Base-by-base conservation (phyloP, 768 basidiomycete genomes). In the Amanita fuliginea region DNA sequence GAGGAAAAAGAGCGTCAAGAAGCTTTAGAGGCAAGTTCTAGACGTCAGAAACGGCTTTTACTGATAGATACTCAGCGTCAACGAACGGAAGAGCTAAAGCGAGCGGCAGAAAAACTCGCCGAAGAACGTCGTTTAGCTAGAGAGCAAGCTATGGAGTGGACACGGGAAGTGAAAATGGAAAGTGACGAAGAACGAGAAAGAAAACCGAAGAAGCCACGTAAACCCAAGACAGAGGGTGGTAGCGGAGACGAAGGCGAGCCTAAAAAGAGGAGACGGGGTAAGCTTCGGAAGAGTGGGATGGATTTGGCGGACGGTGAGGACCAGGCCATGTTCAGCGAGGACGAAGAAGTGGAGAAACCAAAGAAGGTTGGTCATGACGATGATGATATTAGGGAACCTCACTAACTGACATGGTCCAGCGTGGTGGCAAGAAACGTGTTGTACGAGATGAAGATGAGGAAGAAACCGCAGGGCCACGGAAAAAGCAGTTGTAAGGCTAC, bases 361-460 rank as follows among this genome's bases (percentile, higher is more conserved):
- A 84, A 81, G 63, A 89, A 87, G 79, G 86, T 84, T 45, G 6
- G 70, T 49, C 10, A 34, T 22, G 52, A 14, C 13, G 18, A 34
- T 22, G 52, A 14, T 10, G 18, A 5, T 28, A 24, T 42, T 41
- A 18, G n/a, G 18, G 8, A 39, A 21, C 18, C 4, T 3, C 41
- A 35, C 45, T 34, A 4, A 13, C 11, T 42, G 21, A 47, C 16
- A 26, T 49, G 44, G 18, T 51, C 45, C 28, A 77, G 74, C 73
- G 75, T 10, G 56, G 62, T 33, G 61, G 74, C 36, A 91, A 86
- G 72, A 90, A 84, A 68, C 75, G 86, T 9, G 78, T 83, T 4
- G 76, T 90, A 18, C 68, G 83, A 28, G 88, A 90, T 53, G 86
- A 88, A 8, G 89, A 91, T 11, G 86, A 84, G 8, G 89, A 85